phyloP scores from a whole-genome alignment of 306 rosid genomes.

The Rosa chinensis region DNA sequence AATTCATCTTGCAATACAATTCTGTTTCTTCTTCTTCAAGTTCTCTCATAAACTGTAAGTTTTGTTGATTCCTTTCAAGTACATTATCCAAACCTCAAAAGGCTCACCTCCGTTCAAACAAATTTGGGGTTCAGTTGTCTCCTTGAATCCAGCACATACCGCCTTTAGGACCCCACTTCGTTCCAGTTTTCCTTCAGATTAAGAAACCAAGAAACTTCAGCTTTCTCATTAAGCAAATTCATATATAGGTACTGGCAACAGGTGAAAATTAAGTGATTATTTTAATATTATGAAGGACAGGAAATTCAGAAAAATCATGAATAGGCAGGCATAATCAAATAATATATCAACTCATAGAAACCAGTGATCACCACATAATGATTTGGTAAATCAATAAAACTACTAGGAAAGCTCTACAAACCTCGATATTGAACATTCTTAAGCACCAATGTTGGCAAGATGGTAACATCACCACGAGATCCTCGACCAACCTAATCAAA shows the following conservation, averaged over 20 bases:
- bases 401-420: constrained; percentile 34
- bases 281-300: too few relatives aligned
- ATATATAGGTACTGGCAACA: neutral
- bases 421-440: constrained; percentile 87
- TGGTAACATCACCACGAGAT: constrained; percentile 94
- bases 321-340: too few relatives aligned
- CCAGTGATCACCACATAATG: neutral
- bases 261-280: neutral
- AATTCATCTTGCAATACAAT: too few relatives aligned
- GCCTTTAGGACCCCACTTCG: too few relatives aligned
- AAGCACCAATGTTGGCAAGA: constrained; percentile 89
- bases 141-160: too few relatives aligned
- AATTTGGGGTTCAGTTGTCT: too few relatives aligned
- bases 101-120: too few relatives aligned
- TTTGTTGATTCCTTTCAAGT: too few relatives aligned
- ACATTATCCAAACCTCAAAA: too few relatives aligned
- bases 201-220: constrained; percentile 29
- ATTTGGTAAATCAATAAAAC: neutral
- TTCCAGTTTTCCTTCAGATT: too few relatives aligned
- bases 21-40: too few relatives aligned
- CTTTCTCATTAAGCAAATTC: constrained; percentile 9
- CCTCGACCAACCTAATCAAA: constrained; percentile 90
- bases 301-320: neutral
- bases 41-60: too few relatives aligned
- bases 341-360: neutral